Evolutionary conservation across 2,329 filamentous ascomycete genomes (phyloP).

Genomic region (Aspergillus glaucus): DNA sequence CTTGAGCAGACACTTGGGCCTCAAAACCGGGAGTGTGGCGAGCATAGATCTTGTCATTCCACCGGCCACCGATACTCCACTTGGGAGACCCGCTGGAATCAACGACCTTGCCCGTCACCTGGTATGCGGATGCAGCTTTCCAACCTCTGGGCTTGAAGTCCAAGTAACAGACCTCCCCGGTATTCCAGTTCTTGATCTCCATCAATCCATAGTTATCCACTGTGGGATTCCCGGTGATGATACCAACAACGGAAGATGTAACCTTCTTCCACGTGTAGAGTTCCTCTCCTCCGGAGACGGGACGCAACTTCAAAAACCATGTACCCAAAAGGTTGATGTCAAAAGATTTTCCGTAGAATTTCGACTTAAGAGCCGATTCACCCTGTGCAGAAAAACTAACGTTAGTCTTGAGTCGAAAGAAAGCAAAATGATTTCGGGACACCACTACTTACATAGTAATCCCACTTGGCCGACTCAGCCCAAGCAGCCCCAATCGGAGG

Average conservation of each 20-base stretch:
- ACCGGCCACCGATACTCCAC: conserved; percentile 86
- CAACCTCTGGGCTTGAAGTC: conserved; percentile 95
- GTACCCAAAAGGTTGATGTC: conserved; percentile 95
- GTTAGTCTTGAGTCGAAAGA: neutral
- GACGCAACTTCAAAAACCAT: conserved; percentile 86
- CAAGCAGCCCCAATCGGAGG: conserved; percentile 89
- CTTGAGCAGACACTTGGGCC: conserved; percentile 48
- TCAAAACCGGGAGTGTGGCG: conserved; percentile 88
- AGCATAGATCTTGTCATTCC: conserved; percentile 97
- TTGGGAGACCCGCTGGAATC: conserved; percentile 72
- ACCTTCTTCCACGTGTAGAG: conserved; percentile 99
- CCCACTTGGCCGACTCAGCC: conserved; percentile 90
- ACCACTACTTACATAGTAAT: conserved; percentile 61
- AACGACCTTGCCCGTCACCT: conserved; percentile 78
- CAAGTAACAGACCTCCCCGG: conserved; percentile 78
- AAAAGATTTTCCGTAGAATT: conserved; percentile 96
- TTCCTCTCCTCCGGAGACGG: conserved; percentile 68
- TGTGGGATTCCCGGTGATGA: conserved; percentile 91
- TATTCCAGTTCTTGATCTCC: conserved; percentile 97
- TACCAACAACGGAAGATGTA: conserved; percentile 93
- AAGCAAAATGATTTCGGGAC: neutral
- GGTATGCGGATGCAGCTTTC: conserved; percentile 88
- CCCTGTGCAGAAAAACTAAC: conserved; percentile 49
- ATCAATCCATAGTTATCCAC: conserved; percentile 98
- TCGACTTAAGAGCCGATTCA: conserved; percentile 89